A percentile compares a stretch with the other conserved stretches of the same genome.
phyloP scores from a whole-genome alignment of 1,284 basidiomycete genomes.

The Phellopilus nigrolimitatus region DNA sequence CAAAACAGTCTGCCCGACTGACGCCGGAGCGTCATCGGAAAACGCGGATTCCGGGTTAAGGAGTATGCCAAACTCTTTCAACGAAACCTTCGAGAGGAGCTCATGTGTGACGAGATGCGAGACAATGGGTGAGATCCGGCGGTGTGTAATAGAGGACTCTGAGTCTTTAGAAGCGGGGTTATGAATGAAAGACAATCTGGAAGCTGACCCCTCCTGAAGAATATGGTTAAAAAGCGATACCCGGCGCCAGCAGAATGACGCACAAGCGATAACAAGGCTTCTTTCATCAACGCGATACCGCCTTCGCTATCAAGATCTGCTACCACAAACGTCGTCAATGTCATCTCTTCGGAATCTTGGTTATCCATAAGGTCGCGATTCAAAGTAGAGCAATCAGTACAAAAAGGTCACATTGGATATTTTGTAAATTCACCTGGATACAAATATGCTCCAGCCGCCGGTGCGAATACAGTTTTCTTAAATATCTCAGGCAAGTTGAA shows the following conservation, averaged over 20 bases:
- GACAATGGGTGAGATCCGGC: conserved; percentile 30
- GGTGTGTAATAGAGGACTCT: conserved; percentile 16
- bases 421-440: conserved; percentile 56
- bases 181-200: conserved; percentile 62
- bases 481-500: conserved; percentile 50
- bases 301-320: conserved; percentile 72
- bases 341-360: conserved; percentile 34
- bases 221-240: neutral
- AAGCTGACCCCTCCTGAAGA: conserved; percentile 39
- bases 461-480: conserved; percentile 35
- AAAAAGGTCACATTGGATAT: too few relatives aligned
- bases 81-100: conserved; percentile 34
- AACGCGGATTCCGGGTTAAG: conserved; percentile 20
- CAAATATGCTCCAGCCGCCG: conserved; percentile 44
- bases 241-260: conserved; percentile 23
- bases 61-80: conserved; percentile 10
- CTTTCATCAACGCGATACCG: conserved; percentile 53
- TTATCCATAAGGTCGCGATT: conserved; percentile 21
- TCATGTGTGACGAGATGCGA: conserved; percentile 41
- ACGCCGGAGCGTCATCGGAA: conserved; percentile 19
- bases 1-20: conserved; percentile 35
- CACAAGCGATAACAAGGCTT: conserved; percentile 66
- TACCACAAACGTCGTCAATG: conserved; percentile 62
- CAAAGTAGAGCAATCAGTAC: neutral
- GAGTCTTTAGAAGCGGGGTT: conserved; percentile 37